Evolutionary conservation across 768 basidiomycete species (phyloP).

Genomic region (Suillus sp.): DNA sequence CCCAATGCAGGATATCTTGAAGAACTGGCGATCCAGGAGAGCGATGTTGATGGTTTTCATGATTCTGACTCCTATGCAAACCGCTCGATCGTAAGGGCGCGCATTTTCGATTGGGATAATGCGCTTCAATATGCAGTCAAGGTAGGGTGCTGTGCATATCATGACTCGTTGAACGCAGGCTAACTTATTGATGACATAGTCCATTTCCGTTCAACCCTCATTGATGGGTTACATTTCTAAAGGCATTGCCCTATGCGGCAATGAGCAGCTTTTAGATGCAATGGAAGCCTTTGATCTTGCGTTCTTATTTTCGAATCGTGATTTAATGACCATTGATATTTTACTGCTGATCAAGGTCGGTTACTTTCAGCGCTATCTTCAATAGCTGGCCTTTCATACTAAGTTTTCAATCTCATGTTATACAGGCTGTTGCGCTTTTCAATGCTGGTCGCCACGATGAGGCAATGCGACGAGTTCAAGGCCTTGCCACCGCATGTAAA

Average conservation of each 20-base stretch:
- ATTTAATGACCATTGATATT: background rate
- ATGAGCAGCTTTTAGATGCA: background rate
- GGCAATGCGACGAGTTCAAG: background rate
- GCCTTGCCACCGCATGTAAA: background rate
- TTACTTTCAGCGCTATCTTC: background rate
- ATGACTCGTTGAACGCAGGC: background rate
- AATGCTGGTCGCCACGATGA: background rate
- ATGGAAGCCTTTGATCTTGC: slow-evolving; percentile 1
- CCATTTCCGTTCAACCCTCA: background rate
- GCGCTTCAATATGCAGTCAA: background rate
- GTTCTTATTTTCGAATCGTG: background rate
- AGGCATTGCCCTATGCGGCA: background rate
- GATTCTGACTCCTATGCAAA: background rate
- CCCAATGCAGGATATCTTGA: background rate
- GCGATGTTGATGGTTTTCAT: background rate
- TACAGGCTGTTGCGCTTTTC: background rate
- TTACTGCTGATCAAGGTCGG: background rate
- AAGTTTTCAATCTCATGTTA: background rate
- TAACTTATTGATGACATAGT: background rate
- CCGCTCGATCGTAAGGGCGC: background rate
- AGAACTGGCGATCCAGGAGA: background rate
- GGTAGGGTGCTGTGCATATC: background rate
- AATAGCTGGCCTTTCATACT: background rate
- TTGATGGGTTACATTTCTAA: background rate
- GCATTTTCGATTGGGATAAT: background rate